Base-by-base conservation (phyloP, 805 yeast genomes). In the Candida anglica region DNA sequence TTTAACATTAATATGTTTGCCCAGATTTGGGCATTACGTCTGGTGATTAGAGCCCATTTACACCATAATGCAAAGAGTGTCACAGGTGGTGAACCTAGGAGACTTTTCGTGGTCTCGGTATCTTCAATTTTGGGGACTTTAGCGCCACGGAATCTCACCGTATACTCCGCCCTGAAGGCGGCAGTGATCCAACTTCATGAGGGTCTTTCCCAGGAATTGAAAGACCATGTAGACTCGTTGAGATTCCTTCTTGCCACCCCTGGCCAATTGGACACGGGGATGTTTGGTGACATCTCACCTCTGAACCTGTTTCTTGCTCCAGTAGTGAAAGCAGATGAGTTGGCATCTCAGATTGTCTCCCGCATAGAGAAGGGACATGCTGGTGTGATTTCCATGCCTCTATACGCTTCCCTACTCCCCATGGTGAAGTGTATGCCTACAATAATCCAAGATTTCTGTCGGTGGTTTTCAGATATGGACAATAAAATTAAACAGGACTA, bases 151-250 rank as follows among this genome's bases (percentile, higher is more conserved):
- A 63, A 69, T 27, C 53, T 75, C 10, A 65, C 75, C 8, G 40
- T 68, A 3, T 75, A 75, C 47, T 58, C 76, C 1, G 73, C 75
- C 1, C 56, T 75, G 6, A 75, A 75, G 39, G 71, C 76, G 1
- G 70, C 75, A 0, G 39, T 60, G 16, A 47, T 61, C 8, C 68
- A 64, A 42, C 40, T 70, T 6, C 69, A 72, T 40, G 79, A 74
- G 41, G 59, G 73, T 1, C 34, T 75, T 19, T 39, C 60, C 3
- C 59, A 59, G 27, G 81, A 75, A 39, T 34, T 63, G 5, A 30
- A 29, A 2, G 34, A 32, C 4, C 39, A 38, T 2, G 30, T 32
- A 22, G 48, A 60, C 0, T 31, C 34, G 2, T 45, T 73, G 3
- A 44, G 63, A 4, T 40, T 65, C 19, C 53, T 70, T 11, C 47